Evolutionary conservation across 495 filamentous ascomycete species (phyloP), one percentile per base, ranked within the genome.

Genomic region (Physcia stellaris): DNA sequence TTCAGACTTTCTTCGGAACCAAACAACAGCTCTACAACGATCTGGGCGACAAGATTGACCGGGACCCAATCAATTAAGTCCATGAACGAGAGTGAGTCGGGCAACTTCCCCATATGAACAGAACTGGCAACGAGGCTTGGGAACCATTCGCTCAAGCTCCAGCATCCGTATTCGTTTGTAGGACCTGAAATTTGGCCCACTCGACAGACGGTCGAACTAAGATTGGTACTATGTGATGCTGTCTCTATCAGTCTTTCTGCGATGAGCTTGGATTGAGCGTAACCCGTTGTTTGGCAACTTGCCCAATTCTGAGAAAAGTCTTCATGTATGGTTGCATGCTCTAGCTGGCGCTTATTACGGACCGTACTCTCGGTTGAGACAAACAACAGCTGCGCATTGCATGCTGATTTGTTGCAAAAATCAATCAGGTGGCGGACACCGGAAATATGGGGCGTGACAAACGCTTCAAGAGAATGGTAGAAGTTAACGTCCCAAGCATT

Each of bases 181-280:
- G 75, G 67, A 0, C 76, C 75, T 1, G 50, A 66, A 35, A 79
- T 66, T 46, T 79, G 75, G 0, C 75, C 75, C 1, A 76, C 63
- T 0, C 76, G 64, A 38, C 63, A 57, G 12, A 75, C 52, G 1
- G 59, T 61, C 0, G 57, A 57, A 3, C 60, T 58, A 0, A 78
- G 57, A 12, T 55, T 56, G 4, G 54, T 52, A 1, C 31, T 45
- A 24, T 50, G 46, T 4, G 42, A 45, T 3, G 67, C 67, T 4
- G 60, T 52, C 1, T 60, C 60, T 10, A 76, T 59, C 7, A 79
- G 56, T 0, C 61, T 46, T 27, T 75, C 71, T 16, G 53, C 47
- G 29, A 56, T 42, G 17, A 52, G 46, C 31, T 55, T 55, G 3
- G 47, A 54, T 42, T 57, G 46, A 0, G 43, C 41, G 17, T 80